Percentiles rank a stretch among this genome's conserved stretches.
These are phyloP conservation scores for Wallacemonas sp. DNA, from an alignment of 208 protist species.

Conservation along the genomic window DNA sequence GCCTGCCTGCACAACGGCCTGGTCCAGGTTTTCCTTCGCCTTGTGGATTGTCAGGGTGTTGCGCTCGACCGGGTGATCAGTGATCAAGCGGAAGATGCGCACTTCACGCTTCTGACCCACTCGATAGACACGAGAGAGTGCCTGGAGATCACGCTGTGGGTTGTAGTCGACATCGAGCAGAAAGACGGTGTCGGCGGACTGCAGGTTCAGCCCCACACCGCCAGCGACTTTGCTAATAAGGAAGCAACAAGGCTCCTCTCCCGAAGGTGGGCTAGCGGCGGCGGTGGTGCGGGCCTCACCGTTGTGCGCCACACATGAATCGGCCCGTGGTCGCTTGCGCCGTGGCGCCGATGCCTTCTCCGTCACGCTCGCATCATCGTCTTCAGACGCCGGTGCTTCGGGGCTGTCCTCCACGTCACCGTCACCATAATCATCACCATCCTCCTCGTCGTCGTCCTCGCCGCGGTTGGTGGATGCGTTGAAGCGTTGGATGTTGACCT, in stretches of 20 bases:
- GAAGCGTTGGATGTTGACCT: constrained; percentile 85
- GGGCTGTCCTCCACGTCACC: not conserved
- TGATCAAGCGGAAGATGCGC: constrained; percentile 90
- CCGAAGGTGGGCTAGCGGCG: not conserved
- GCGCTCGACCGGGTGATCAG: constrained; percentile 37
- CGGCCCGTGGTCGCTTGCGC: too few species aligned
- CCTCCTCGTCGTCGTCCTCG: not conserved
- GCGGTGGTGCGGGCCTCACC: not conserved
- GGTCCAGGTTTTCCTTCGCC: constrained; percentile 40
- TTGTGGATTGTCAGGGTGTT: constrained; percentile 30
- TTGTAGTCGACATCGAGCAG: constrained; percentile 97
- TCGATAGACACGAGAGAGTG: constrained; percentile 94
- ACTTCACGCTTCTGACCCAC: constrained; percentile 96
- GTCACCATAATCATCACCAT: not conserved
- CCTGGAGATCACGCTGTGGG: constrained; percentile 94
- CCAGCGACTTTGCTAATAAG: constrained; percentile 95
- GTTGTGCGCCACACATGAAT: too few species aligned
- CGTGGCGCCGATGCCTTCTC: not conserved
- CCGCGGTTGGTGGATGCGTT: constrained; percentile 19
- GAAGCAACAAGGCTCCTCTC: constrained; percentile 63
- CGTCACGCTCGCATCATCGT: not conserved
- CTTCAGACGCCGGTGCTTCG: not conserved
- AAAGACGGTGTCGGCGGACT: constrained; percentile 96
- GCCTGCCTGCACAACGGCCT: constrained; percentile 46
- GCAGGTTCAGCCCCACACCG: constrained; percentile 96